Conservation (phyloP, 1,139 yeast genomes). For the Pichia sorboxylosa region DNA sequence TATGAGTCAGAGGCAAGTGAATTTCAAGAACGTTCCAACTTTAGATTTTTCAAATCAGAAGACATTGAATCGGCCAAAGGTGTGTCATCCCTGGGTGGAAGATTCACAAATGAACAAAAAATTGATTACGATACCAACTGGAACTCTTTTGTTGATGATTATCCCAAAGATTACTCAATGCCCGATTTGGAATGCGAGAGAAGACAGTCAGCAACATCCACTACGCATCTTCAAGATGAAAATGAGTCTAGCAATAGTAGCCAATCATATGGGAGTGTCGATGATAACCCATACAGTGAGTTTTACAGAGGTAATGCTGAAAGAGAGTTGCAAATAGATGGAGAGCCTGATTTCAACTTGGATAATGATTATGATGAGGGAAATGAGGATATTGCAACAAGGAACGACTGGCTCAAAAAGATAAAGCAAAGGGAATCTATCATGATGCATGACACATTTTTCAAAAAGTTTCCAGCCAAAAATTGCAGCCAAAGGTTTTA, state of each 20-base stretch:
- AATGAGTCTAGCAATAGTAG: not conserved
- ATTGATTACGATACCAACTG: constrained; percentile 61
- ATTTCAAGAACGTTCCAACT: constrained; percentile 31
- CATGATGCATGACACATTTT: constrained; percentile 28
- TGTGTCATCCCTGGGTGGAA: constrained; percentile 31
- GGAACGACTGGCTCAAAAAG: constrained; percentile 10
- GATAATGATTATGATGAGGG: constrained; percentile 11
- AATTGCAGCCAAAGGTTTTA: constrained; percentile 67
- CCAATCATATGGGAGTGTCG: constrained; percentile 11
- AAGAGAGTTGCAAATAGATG: constrained; percentile 10
- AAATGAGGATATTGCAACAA: constrained; percentile 11
- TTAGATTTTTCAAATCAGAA: constrained; percentile 71
- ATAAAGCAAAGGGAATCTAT: constrained; percentile 11
- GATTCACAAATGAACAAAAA: constrained; percentile 38
- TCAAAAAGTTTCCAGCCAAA: constrained; percentile 32
- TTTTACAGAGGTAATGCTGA: constrained; percentile 15
- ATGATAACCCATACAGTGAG: constrained; percentile 11
- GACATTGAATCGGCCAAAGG: constrained; percentile 85
- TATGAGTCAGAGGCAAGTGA: constrained; percentile 18
- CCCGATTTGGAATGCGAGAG: constrained; percentile 1
- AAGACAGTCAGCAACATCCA: not conserved
- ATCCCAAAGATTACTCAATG: constrained; percentile 10
- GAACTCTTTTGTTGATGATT: constrained; percentile 44
- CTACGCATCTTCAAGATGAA: constrained; percentile 3
- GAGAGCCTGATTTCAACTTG: constrained; percentile 10